Evolutionary conservation across 148 eudicot genomes (phyloP), one percentile per base, ranked within the genome.

Genomic region (Bassia scoparia): DNA sequence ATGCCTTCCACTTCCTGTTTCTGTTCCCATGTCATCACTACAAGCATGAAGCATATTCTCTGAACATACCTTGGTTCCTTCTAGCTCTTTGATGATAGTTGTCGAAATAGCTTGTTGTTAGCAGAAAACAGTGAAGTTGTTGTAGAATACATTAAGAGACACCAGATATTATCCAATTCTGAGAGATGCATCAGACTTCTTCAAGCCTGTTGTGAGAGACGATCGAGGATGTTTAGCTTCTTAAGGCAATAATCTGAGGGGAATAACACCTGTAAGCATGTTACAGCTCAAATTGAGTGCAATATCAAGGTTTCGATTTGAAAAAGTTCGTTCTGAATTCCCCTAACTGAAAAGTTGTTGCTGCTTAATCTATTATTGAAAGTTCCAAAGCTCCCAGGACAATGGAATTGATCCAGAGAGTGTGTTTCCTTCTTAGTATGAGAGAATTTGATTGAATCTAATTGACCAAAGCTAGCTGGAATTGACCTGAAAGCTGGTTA

Each of bases 281-380:
- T 92, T 92, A 81, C 89, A 84, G 81, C 98, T 90, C 77, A 92
- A 77, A 71, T 92, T 92, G 10, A 92, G 71, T 31, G 91, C 84
- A 41, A 92, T 90, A 53, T 90, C 91, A 33, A 92, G 96, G 38
- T 87, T 83, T 84, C 84, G 38, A 92, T 84, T 34, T 80, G 76
- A 55, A 87, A 83, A 26, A 92, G 67, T 46, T 92, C 87, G 10
- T 62, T 52, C 1, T 93, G 96, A 15, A 92, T 87, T 27, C 79
- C 70, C 12, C 91, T n/a, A n/a, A n/a, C 96, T 16, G 82, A 77
- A 14, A 92, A 74, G 13, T 67, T 33, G 56, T 92, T 92, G 64
- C 77, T 77, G 81, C 98, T 90, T 59, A 92, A 85, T 92, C 98
- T 37, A 92, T 86, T 58, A 88, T 60, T 72, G 90, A 93, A 26